A percentile compares a stretch with the other conserved stretches of the same genome.
These are phyloP conservation scores for Venturia oleaginea DNA, from an alignment of 2,329 filamentous ascomycete species.

Conservation along the genomic window DNA sequence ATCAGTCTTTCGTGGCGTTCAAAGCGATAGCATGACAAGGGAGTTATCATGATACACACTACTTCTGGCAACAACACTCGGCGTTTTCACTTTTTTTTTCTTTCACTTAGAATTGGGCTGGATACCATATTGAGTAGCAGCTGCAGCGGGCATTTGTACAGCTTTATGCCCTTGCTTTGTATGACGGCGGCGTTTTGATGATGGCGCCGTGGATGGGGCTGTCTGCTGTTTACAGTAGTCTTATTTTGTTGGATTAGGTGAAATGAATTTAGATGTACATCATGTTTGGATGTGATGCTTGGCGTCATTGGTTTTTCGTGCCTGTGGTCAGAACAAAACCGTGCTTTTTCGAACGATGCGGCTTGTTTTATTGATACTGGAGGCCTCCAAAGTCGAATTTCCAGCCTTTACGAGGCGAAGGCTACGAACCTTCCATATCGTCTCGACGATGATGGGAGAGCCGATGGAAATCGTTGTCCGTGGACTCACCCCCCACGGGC, in stretches of 20 bases:
- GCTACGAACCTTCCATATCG: too few species aligned
- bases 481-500: too few species aligned
- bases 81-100: too few species aligned
- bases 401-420: too few species aligned
- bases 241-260: not conserved
- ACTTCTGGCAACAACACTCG: not conserved
- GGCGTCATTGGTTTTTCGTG: too few species aligned
- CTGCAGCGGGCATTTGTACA: not conserved
- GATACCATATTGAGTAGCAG: not conserved
- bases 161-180: not conserved
- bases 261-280: not conserved
- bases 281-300: not conserved
- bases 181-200: not conserved
- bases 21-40: not conserved
- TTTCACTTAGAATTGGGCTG: constrained; percentile 1
- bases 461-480: too few species aligned
- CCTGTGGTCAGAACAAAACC: too few species aligned
- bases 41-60: constrained; percentile 1
- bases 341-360: too few species aligned
- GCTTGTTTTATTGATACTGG: too few species aligned
- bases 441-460: too few species aligned
- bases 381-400: too few species aligned
- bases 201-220: not conserved
- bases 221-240: not conserved
- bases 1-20: not conserved